Conservation (phyloP, 2,329 filamentous ascomycete species). For the Chaetomium globosum region DNA sequence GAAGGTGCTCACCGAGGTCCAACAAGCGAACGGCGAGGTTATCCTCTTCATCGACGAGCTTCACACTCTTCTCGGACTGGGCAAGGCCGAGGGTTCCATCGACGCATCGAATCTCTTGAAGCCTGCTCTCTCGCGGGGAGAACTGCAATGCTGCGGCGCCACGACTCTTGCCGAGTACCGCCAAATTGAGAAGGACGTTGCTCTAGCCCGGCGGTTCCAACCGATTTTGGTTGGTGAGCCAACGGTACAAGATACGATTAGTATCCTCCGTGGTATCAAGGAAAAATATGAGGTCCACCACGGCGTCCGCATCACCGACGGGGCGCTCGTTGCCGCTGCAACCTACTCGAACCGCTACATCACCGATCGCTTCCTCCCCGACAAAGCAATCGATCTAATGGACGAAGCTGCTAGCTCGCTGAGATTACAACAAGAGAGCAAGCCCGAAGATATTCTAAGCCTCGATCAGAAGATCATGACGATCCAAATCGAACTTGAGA, state of each 20-base stretch:
- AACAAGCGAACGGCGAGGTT: slow-evolving; percentile 83
- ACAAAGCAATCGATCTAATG: slow-evolving; percentile 96
- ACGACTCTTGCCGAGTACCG: slow-evolving; percentile 93
- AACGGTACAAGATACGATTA: slow-evolving; percentile 87
- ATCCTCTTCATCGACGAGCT: slow-evolving; percentile 96
- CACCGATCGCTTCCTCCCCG: slow-evolving; percentile 90
- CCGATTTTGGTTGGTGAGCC: slow-evolving; percentile 93
- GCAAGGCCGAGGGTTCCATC: slow-evolving; percentile 94
- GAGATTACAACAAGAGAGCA: slow-evolving; percentile 92
- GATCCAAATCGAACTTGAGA: slow-evolving; percentile 94
- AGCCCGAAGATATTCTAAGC: slow-evolving; percentile 89
- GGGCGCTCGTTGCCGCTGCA: slow-evolving; percentile 86
- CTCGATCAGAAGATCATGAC: slow-evolving; percentile 96
- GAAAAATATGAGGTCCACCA: slow-evolving; percentile 98
- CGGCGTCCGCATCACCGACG: slow-evolving; percentile 91
- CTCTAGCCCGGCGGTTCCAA: slow-evolving; percentile 88
- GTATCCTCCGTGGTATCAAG: slow-evolving; percentile 93
- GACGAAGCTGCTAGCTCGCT: slow-evolving; percentile 92
- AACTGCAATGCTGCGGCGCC: slow-evolving; percentile 92
- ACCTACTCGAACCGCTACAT: slow-evolving; percentile 95
- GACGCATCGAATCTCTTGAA: slow-evolving; percentile 95
- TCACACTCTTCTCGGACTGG: slow-evolving; percentile 86
- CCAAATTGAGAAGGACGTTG: slow-evolving; percentile 92
- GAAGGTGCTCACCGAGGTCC: slow-evolving; percentile 85
- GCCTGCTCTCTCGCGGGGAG: slow-evolving; percentile 87